Evolutionary conservation across 2,329 filamentous ascomycete species (phyloP).

Genomic region (Verticillium zaregamsianum): DNA sequence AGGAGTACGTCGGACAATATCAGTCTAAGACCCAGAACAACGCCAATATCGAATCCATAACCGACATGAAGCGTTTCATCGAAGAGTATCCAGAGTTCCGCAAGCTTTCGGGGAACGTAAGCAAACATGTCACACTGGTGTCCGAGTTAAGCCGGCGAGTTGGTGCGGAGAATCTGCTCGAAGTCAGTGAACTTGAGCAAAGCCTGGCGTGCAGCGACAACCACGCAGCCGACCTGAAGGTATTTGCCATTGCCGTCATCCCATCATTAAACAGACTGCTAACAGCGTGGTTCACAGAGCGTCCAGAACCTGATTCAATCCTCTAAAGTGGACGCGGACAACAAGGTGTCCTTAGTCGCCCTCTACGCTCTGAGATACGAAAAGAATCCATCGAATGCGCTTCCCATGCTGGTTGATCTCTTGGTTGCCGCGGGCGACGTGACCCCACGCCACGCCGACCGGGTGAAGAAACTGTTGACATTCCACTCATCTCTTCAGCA

Average conservation of each 20-base stretch:
- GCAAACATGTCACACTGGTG: slow-evolving; percentile 95
- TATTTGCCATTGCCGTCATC: slow-evolving; percentile 29
- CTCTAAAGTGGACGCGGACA: slow-evolving; percentile 69
- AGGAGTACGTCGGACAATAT: slow-evolving; percentile 97
- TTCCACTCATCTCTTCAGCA: slow-evolving; percentile 87
- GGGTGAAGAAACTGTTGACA: slow-evolving; percentile 75
- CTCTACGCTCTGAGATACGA: slow-evolving; percentile 94
- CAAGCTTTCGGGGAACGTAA: slow-evolving; percentile 94
- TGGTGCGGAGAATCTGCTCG: slow-evolving; percentile 79
- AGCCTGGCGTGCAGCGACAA: slow-evolving; percentile 97
- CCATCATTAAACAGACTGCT: background rate
- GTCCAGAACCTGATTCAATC: slow-evolving; percentile 84
- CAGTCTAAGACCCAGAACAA: slow-evolving; percentile 96
- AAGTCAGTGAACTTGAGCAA: slow-evolving; percentile 95
- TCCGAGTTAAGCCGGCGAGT: slow-evolving; percentile 89
- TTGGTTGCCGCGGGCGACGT: slow-evolving; percentile 81
- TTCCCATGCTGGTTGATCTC: slow-evolving; percentile 82
- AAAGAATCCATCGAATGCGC: slow-evolving; percentile 76
- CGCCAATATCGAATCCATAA: slow-evolving; percentile 93
- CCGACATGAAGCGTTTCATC: slow-evolving; percentile 98
- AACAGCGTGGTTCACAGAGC: slow-evolving; percentile 42
- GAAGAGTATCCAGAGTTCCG: slow-evolving; percentile 98
- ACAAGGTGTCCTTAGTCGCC: slow-evolving; percentile 85
- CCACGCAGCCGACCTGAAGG: slow-evolving; percentile 85
- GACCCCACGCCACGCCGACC: slow-evolving; percentile 67